Base-by-base conservation (phyloP, 805 yeast genomes). In the Kluyveromyces aestuarii region DNA sequence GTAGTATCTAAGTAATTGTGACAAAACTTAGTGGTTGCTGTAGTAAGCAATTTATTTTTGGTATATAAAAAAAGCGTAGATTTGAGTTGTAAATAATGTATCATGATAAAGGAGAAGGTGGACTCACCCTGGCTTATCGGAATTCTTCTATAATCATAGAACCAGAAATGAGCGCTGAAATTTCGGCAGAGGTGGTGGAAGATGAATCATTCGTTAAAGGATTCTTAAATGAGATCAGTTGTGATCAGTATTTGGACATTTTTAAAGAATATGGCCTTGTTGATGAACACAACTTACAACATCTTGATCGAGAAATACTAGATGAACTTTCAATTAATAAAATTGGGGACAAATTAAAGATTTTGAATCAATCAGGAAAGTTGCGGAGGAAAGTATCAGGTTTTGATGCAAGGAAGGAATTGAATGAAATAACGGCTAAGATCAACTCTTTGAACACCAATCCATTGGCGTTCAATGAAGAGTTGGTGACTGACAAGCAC, bases 261-360 rank as follows among this genome's bases (percentile, higher is more conserved):
- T 63, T 61, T 37, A 40, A 49, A 19, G 53, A 54, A 17, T 55
- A 53, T 47, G 51, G 54, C 6, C 41, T 64, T 19, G 55, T 60
- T 16, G 45, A 53, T 1, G 55, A 49, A 25, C 61, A 60, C 1
- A 58, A 62, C 6, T 39, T 72, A 9, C 59, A 57, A 16, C 63
- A 54, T 45, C 35, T 72, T n/a, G 96, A 87, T 57, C 72, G 75
- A 40, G 71, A 67, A 7, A 77, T 88, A 0, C 72, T 91, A 48
- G 77, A 74, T 44, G 93, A 84, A 49, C 61, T 93, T 10, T 96
- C 96, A 0, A 65, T 91, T 10, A 53, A 57, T n/a, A 83, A 79
- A 54, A 77, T 91, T 14, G 97, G 98, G 1, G 98, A 93, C 63
- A 70, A 96, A 27, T 71, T 91, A 18, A 71, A 84, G 27, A 65